phyloP scores from a whole-genome alignment of 345 rosid species.

The Citrus sinensis region DNA sequence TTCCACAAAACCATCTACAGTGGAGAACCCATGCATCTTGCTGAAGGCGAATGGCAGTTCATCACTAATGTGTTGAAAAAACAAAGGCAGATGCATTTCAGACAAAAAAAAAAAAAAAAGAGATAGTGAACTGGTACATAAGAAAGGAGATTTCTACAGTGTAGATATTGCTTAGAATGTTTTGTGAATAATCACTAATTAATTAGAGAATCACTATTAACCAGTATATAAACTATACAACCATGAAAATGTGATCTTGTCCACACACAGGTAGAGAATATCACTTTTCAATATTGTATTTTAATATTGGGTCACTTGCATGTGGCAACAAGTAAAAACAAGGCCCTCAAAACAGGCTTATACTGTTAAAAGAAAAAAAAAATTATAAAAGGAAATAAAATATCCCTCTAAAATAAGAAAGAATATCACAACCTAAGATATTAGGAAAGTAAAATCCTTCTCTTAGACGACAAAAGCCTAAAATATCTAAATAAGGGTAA shows the following conservation, averaged over 20 bases:
- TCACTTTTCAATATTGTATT: background rate
- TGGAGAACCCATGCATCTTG: constrained; percentile 93
- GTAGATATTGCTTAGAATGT: background rate
- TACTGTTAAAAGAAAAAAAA: too few relatives aligned
- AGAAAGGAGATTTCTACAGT: background rate
- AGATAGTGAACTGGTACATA: background rate
- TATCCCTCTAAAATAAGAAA: background rate
- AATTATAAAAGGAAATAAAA: background rate
- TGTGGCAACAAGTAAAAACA: background rate
- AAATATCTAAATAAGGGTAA: background rate
- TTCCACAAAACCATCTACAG: constrained; percentile 87
- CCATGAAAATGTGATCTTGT: background rate
- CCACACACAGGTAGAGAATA: background rate
- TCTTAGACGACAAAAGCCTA: background rate
- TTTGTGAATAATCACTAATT: background rate
- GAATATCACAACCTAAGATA: background rate
- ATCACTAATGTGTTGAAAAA: constrained; percentile 39
- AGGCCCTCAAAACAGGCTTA: background rate
- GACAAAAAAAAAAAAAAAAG: background rate
- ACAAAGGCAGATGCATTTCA: constrained; percentile 13
- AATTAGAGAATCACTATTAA: background rate
- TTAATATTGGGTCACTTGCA: background rate
- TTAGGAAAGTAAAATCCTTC: background rate
- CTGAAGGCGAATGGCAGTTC: constrained; percentile 40
- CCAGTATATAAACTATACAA: background rate